Evolutionary conservation across 2,329 filamentous ascomycete genomes (phyloP), one percentile per base, ranked within the genome.

Genomic region (Penicillium psychrosexuale): DNA sequence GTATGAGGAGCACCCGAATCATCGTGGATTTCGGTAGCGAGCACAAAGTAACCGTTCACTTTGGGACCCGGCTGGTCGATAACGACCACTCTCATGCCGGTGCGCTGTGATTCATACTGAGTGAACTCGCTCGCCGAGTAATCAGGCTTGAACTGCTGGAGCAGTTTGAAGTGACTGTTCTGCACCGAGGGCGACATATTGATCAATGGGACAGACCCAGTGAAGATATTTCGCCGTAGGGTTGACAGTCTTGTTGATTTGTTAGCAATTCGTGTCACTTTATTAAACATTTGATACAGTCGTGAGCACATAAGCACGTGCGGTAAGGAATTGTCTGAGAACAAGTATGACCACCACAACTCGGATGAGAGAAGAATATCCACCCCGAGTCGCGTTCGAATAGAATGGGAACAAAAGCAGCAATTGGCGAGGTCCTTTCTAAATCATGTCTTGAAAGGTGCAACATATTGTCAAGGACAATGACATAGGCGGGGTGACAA

Each of bases 11-110:
- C 89, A 38, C 94, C 94, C 11, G 93, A 97, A 72, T 99, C 91
- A 76, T 99, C 94, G 66, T 96, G 88, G 65, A 99, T 97, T 75
- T 99, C 94, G 3, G 94, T 99, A 33, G 94, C 94, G 50, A 99
- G 82, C 33, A 92, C 88, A 74, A 99, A 99, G 75, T 95, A 96
- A 33, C 94, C 94, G 63, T 90, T 88, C 58, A 97, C 84, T 73
- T 97, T 97, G n/a, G 94, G 94, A 0, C 94, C 93, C 70, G 94
- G 86, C 64, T 91, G 87, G 71, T 97, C 89, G 63, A 95, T 91
- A 47, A 97, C 90, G 38, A 96, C 86, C 33, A 96, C 89, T 64
- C 92, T 88, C 90, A 99, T 94, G 49, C 94, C 94, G 59, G 93
- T 99, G 60, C 91, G 83, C 65, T 91, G 85, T 6, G 94, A 99